Percentiles rank a stretch among this genome's conserved stretches.
Conservation (phyloP, 1,284 basidiomycete species). For the Pseudozyma flocculosa region DNA sequence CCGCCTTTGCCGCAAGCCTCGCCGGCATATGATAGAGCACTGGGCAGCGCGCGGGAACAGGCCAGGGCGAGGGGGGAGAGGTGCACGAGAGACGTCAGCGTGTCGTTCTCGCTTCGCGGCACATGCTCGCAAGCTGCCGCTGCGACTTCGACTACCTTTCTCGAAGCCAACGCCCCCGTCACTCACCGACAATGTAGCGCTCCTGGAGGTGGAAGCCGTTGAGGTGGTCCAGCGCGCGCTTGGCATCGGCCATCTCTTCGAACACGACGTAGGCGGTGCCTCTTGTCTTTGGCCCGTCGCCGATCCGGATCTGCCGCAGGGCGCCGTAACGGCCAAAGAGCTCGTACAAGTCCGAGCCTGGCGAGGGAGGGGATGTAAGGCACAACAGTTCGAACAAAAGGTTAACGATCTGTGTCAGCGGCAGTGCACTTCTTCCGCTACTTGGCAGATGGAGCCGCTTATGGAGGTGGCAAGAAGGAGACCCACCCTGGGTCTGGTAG, state of each 20-base stretch:
- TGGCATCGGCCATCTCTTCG: constrained; percentile 63
- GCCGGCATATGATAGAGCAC: constrained; percentile 97
- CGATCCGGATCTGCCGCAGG: constrained; percentile 91
- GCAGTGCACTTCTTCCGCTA: too few relatives aligned
- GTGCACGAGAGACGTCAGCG: neutral
- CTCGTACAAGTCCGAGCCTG: constrained; percentile 89
- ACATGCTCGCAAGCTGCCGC: too few relatives aligned
- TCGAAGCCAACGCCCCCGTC: too few relatives aligned
- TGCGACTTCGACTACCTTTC: too few relatives aligned
- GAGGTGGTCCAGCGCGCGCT: constrained; percentile 91
- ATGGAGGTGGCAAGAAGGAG: neutral
- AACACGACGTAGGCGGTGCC: constrained; percentile 86
- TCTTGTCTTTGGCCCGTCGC: constrained; percentile 84
- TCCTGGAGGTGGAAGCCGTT: constrained; percentile 99
- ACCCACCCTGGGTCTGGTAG: constrained; percentile 73
- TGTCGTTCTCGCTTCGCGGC: too few relatives aligned
- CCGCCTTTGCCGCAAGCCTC: constrained; percentile 83
- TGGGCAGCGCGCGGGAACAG: constrained; percentile 30
- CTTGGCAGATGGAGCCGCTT: neutral
- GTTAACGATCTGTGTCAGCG: too few relatives aligned
- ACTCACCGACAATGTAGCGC: constrained; percentile 73
- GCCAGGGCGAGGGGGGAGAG: too few relatives aligned
- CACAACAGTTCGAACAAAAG: too few relatives aligned
- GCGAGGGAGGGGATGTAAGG: neutral
- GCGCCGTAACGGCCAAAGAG: constrained; percentile 96